Evolutionary conservation across 768 basidiomycete species (phyloP).

Genomic region (Asterophora lycoperdoides): DNA sequence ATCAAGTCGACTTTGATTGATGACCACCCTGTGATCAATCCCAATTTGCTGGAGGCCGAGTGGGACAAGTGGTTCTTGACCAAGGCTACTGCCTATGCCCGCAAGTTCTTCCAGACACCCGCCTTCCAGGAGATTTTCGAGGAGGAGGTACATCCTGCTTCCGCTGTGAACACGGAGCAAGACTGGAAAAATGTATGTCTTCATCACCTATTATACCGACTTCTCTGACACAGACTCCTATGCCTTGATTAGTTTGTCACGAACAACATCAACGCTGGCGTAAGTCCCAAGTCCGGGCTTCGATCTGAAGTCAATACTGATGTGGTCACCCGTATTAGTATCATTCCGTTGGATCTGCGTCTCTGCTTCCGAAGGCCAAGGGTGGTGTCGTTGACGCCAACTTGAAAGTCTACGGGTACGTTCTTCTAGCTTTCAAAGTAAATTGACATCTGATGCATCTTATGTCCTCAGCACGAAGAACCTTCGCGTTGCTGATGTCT

Average conservation of each 20-base stretch:
- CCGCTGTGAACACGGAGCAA: constrained; percentile 17
- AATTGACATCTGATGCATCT: not conserved
- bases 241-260: constrained; percentile 18
- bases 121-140: constrained; percentile 28
- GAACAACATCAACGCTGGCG: constrained; percentile 21
- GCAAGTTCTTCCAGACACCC: constrained; percentile 26
- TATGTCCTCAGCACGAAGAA: constrained; percentile 39
- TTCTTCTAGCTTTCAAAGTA: not conserved
- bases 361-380: constrained; percentile 33
- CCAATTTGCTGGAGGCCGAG: constrained; percentile 26
- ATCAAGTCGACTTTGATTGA: constrained; percentile 16
- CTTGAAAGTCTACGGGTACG: constrained; percentile 24
- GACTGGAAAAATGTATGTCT: constrained; percentile 22
- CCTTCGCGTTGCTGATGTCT: constrained; percentile 43
- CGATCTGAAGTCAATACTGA: not conserved
- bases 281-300: constrained; percentile 9
- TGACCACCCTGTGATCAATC: constrained; percentile 25
- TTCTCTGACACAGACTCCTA: not conserved
- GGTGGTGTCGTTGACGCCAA: constrained; percentile 20
- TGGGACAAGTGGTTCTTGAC: constrained; percentile 31
- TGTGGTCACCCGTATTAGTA: constrained; percentile 16
- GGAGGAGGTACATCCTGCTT: constrained; percentile 25
- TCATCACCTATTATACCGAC: not conserved
- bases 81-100: constrained; percentile 28
- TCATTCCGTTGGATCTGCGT: constrained; percentile 34